Evolutionary conservation across 768 basidiomycete genomes (phyloP).

Genomic region (Termitomyces sp.): DNA sequence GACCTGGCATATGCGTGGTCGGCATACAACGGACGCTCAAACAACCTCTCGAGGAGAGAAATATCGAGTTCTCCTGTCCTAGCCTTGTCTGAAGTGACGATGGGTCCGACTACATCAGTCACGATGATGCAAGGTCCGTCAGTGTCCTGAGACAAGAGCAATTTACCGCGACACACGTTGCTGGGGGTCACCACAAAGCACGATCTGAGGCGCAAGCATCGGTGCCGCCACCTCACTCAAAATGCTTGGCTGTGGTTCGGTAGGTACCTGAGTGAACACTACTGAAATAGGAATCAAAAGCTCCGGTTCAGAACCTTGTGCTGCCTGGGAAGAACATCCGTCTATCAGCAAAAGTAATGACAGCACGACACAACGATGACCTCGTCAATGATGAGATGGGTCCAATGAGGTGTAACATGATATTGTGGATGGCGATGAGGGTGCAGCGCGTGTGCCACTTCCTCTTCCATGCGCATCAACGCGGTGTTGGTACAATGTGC

Average conservation of each 20-base stretch:
- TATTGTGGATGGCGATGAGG: constrained; percentile 30
- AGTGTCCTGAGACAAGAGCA: constrained; percentile 4
- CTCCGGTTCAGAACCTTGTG: constrained; percentile 54
- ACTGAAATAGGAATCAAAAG: constrained; percentile 50
- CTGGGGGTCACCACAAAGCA: constrained; percentile 52
- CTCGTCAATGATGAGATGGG: constrained; percentile 53
- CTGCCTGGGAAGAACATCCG: constrained; percentile 33
- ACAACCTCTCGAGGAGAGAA: constrained; percentile 48
- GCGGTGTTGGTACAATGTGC: constrained; percentile 44
- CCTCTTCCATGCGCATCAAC: constrained; percentile 40
- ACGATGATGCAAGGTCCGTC: background rate
- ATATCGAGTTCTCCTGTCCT: constrained; percentile 44
- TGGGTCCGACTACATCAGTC: constrained; percentile 42
- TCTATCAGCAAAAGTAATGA: constrained; percentile 1
- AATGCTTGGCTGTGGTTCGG: constrained; percentile 6
- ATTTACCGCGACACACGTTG: constrained; percentile 36
- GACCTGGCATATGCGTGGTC: constrained; percentile 21
- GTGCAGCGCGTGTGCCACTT: constrained; percentile 36
- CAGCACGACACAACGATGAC: constrained; percentile 19
- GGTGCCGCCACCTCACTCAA: constrained; percentile 11
- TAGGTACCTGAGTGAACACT: constrained; percentile 30
- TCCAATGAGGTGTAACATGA: constrained; percentile 46
- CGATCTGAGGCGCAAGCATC: constrained; percentile 38
- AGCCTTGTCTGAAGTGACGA: constrained; percentile 44
- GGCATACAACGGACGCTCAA: constrained; percentile 41